Evolutionary conservation across 2,329 filamentous ascomycete species (phyloP).

Genomic region (Neobulgaria alba): DNA sequence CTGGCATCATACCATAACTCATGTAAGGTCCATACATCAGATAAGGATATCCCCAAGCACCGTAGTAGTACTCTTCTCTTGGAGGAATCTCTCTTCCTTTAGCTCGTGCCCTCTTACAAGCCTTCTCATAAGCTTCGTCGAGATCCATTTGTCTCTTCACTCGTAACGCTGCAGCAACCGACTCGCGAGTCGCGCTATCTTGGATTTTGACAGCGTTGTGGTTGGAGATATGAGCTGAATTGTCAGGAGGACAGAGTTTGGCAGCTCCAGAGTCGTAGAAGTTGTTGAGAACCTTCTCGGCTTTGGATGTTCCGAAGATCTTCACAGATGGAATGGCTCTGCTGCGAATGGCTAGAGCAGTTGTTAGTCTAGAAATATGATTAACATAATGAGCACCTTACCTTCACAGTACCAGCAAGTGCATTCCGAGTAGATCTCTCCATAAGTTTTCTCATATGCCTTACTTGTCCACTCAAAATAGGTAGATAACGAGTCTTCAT

Average conservation of each 20-base stretch:
- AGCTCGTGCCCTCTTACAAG: slow-evolving; percentile 39
- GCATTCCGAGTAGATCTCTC: slow-evolving; percentile 65
- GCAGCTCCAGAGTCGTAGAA: slow-evolving; percentile 42
- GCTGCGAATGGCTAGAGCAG: slow-evolving; percentile 42
- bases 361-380: slow-evolving; percentile 2
- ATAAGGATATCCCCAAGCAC: slow-evolving; percentile 41
- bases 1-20: slow-evolving; percentile 33
- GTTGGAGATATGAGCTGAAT: slow-evolving; percentile 61
- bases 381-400: slow-evolving; percentile 11
- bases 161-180: slow-evolving; percentile 19
- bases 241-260: slow-evolving; percentile 43
- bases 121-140: slow-evolving; percentile 49
- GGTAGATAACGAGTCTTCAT: slow-evolving; percentile 53
- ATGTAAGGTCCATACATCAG: slow-evolving; percentile 41
- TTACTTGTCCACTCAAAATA: slow-evolving; percentile 68
- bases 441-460: slow-evolving; percentile 55
- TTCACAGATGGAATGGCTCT: slow-evolving; percentile 41
- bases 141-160: slow-evolving; percentile 33
- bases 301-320: slow-evolving; percentile 37
- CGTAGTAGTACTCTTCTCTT: slow-evolving; percentile 38
- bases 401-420: slow-evolving; percentile 80
- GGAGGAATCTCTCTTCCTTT: slow-evolving; percentile 41
- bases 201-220: slow-evolving; percentile 54
- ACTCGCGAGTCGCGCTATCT: slow-evolving; percentile 18
- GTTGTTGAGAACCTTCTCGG: slow-evolving; percentile 37